Percentiles rank a stretch among this genome's conserved stretches.
Conservation (phyloP, 2,329 filamentous ascomycete genomes). For the Trichoderma citrinoviride region DNA sequence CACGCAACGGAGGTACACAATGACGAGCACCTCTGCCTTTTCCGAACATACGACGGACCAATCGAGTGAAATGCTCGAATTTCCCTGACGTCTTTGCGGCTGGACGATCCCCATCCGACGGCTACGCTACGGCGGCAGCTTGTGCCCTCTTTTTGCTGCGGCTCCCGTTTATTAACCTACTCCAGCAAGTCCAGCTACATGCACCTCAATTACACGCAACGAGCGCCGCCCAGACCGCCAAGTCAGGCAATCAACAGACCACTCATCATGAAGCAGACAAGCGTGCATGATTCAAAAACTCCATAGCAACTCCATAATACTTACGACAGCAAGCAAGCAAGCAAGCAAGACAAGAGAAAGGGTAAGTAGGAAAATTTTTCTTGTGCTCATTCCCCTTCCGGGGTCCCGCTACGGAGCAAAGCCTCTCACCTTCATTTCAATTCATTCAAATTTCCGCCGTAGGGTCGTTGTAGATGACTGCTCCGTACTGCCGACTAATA, state of each 20-base stretch:
- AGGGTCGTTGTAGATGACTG: not conserved
- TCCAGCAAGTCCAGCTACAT: not conserved
- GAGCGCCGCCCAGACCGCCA: constrained; percentile 7
- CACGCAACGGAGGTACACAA: not conserved
- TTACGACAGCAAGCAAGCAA: not conserved
- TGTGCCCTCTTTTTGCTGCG: not conserved
- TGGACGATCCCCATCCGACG: not conserved
- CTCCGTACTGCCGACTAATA: not conserved
- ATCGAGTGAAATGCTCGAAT: not conserved
- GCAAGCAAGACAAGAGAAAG: not conserved
- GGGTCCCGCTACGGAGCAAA: not conserved
- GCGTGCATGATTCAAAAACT: not conserved
- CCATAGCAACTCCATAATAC: not conserved
- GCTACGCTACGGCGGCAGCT: not conserved
- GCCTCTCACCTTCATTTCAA: not conserved
- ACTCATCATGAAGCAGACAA: not conserved
- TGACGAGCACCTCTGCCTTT: not conserved
- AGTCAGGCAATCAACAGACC: not conserved
- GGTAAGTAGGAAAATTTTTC: not conserved
- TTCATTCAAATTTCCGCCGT: no score
- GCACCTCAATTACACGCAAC: not conserved
- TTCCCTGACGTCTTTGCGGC: not conserved
- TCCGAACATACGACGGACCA: not conserved
- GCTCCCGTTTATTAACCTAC: no score
- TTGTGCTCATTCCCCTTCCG: not conserved